Evolutionary conservation across 768 basidiomycete species (phyloP), one percentile per base, ranked within the genome.

Genomic region (Paxillus rubicundulus): DNA sequence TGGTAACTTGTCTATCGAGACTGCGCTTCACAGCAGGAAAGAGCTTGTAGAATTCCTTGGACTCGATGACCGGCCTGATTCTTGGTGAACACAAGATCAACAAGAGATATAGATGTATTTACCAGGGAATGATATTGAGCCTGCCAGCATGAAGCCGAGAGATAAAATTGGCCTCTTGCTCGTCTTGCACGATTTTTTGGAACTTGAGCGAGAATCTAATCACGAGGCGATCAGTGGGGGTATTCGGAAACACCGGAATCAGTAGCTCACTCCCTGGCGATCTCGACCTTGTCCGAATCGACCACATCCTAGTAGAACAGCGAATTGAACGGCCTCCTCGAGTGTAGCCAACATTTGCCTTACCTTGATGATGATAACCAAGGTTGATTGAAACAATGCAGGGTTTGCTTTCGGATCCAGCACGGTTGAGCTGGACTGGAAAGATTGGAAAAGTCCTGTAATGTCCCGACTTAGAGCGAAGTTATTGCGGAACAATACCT

Each of bases 401-500:
- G 79, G 80, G 60, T 82, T 83, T 2, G 75, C 67, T 9, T 73
- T 68, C 6, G 82, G 82, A 55, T 82, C 78, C 3, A 83, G 65
- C n/a, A 82, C 74, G 0, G 76, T 72, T 2, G 77, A 72, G 8
- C 77, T 77, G 0, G 77, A 74, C 51, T 80, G 79, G 65, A 80
- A 81, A 0, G 78, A 80, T 49, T 80, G 77, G 56, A 82, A 83
- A 1, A 81, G 71, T 7, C 78, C 79, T 5, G 76, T 72, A 34
- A 83, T 78, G 54, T 81, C 79, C 21, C 80, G 72, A 30, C 78
- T 79, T 4, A 82, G 62, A 0, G 81, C 80, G 47, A 82, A 83
- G 50, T 82, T 83, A 52, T 83, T 82, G 4, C 82, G 74, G 68
- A 81, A 82, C 1, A 82, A 67, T 4, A 83, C 79, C 81, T 81